Base-by-base conservation (phyloP, 768 basidiomycete species). In the Terana coerulea region DNA sequence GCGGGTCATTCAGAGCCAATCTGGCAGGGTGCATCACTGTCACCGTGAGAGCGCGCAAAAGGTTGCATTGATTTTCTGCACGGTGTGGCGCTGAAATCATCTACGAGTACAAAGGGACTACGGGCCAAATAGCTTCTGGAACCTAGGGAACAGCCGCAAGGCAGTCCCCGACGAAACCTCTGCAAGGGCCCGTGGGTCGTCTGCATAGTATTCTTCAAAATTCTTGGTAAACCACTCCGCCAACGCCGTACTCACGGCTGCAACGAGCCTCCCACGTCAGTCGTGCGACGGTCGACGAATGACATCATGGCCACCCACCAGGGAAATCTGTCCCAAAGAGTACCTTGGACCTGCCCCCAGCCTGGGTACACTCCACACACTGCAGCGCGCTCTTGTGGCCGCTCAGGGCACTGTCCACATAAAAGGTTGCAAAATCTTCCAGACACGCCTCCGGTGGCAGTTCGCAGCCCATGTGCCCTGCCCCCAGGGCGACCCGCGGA, bases 261-360 rank as follows among this genome's bases (percentile, higher is more conserved):
- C 40, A 31, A 29, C 31, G 22, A 22, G 8, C 10, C n/a, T n/a
- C n/a, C n/a, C n/a, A 9, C 21, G 15, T 41, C 42, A 40, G 40
- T 22, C 43, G 29, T 3, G 5, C 26, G 5, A 41, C 17, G 14
- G 29, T 5, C 46, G 3, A 11, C 26, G 11, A 5, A 30, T 43
- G 30, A 24, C 31, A 22, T 46, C 45, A n/a, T 12, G 11, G 14
- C 39, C 49, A 58, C 69, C 49, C 63, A 86, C 88, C 88, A 48
- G 88, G 88, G 60, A 86, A 86, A 64, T 91, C 88, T 14, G 83
- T 84, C 34, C 88, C 88, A 63, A 85, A 88, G 22, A 89, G 67
- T 47, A 90, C 65, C 30, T 66, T 80, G 39, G 80, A 76, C 1
- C 67, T 61, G 19, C 68, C 61, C 2, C 80, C 75, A 60, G 85